phyloP scores from a whole-genome alignment of 495 filamentous ascomycete genomes.

The Hypoxylon fuscum region DNA sequence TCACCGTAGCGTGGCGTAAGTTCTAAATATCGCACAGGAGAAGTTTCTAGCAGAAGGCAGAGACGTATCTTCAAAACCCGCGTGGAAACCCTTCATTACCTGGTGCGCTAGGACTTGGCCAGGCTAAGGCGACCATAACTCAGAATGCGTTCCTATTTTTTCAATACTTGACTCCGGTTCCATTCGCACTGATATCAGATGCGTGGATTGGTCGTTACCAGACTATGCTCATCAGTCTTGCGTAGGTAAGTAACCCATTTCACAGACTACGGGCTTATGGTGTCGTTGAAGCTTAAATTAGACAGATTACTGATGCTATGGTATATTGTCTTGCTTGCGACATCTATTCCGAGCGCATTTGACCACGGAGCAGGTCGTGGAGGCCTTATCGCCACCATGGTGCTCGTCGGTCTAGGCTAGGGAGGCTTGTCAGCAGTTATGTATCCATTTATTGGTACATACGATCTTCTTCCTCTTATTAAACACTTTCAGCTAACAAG shows the following conservation, averaged over 20 bases:
- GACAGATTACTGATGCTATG: background rate
- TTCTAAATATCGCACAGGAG: too few relatives aligned
- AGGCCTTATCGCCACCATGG: conserved; percentile 1
- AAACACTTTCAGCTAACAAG: too few relatives aligned
- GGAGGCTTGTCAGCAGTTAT: conserved; percentile 11
- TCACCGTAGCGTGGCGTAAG: conserved; percentile 17
- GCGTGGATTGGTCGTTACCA: conserved; percentile 10
- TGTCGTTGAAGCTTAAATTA: background rate
- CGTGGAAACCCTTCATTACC: background rate
- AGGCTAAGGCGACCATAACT: conserved; percentile 6
- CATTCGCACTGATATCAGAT: conserved; percentile 2
- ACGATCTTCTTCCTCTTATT: too few relatives aligned
- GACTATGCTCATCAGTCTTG: conserved; percentile 6
- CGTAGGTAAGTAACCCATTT: too few relatives aligned
- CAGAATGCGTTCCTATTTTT: conserved; percentile 15
- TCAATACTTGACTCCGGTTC: conserved; percentile 8
- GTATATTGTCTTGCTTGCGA: background rate
- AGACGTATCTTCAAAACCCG: conserved; percentile 6
- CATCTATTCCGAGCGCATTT: background rate
- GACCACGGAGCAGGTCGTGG: background rate
- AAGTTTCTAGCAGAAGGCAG: too few relatives aligned
- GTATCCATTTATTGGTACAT: conserved; percentile 8
- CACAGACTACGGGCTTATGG: too few relatives aligned
- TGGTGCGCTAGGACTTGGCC: conserved; percentile 4
- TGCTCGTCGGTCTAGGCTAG: conserved; percentile 5